Base-by-base conservation (phyloP, 805 yeast species). In the Priceomyces castillae region DNA sequence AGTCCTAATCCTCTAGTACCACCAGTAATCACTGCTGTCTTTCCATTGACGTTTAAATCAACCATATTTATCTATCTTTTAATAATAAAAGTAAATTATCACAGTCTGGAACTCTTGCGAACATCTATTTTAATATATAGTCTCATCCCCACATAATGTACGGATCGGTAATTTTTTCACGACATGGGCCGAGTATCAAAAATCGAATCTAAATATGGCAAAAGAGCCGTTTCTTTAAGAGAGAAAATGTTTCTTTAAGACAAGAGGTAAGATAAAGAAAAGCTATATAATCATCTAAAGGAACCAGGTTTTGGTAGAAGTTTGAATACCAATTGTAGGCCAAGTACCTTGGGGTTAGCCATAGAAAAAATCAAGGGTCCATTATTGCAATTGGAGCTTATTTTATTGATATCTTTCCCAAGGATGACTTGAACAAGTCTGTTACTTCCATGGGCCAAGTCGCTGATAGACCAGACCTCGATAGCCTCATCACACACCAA, bases 1-100 rank as follows among this genome's bases (percentile, higher is more conserved):
- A 80, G 74, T 0, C 92, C 92, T 38, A 84, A 77, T 0, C 92
- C 92, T 52, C 90, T 69, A 19, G 88, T 78, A 22, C 90, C 89
- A 3, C 90, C 90, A 5, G 90, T 84, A 47, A 84, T 71, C 4
- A 79, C 77, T 0, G 84, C 88, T 7, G 75, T 72, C 61, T 82
- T 83, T 12, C 84, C 86, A 46, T 78, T 64, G 30, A 80, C 80
- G 51, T 70, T 70, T 39, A 62, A 64, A 46, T 70, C 74, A 22
- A 70, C 74, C 75, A 69, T 71, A 14, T n/a, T 18, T 9, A 22
- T 14, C 14, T 19, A 9, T 22, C 25, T 9, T 22, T 9, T 7
- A 22, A 9, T 7, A 22, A 9, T 7, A 22, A 22, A 22, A 22
- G 25, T 22, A 6, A 6, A 9, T 22, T 22, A 22, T 7, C 9